Percentiles rank a stretch among this genome's conserved stretches.
Conservation (phyloP, 2,329 filamentous ascomycete species). For the Ophiostoma angusticollis region DNA sequence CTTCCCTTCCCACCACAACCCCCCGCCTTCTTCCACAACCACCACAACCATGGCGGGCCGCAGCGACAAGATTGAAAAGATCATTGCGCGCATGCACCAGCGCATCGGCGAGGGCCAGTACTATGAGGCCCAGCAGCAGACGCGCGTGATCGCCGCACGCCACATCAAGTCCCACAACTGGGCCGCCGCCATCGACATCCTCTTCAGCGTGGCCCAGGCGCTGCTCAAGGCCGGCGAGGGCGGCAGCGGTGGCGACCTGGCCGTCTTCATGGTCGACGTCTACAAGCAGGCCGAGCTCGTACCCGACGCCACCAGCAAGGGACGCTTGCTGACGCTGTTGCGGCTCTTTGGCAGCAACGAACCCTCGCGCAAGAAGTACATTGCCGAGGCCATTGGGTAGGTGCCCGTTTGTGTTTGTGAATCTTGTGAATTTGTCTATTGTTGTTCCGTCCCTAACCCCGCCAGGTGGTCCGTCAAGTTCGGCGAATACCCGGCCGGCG, state of each 20-base stretch:
- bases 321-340: conserved; percentile 63
- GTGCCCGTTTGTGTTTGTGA: conserved; percentile 18
- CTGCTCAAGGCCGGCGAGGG: conserved; percentile 87
- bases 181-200: conserved; percentile 71
- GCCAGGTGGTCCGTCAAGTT: conserved; percentile 69
- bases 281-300: conserved; percentile 76
- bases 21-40: background rate
- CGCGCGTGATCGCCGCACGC: conserved; percentile 84
- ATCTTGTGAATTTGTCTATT: background rate
- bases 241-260: conserved; percentile 82
- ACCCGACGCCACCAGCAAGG: conserved; percentile 62
- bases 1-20: background rate
- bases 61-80: conserved; percentile 39
- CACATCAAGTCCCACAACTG: conserved; percentile 85
- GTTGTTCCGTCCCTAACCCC: background rate
- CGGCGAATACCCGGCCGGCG: conserved; percentile 79
- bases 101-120: conserved; percentile 55
- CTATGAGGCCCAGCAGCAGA: conserved; percentile 98
- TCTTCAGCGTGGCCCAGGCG: conserved; percentile 71
- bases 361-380: conserved; percentile 85
- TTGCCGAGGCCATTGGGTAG: conserved; percentile 68
- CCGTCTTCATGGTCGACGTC: conserved; percentile 76
- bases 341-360: conserved; percentile 71
- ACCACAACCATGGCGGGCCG: conserved; percentile 20
- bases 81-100: conserved; percentile 54